Evolutionary conservation across 1,139 yeast species (phyloP).

Genomic region (Hyphopichia buzzinii): DNA sequence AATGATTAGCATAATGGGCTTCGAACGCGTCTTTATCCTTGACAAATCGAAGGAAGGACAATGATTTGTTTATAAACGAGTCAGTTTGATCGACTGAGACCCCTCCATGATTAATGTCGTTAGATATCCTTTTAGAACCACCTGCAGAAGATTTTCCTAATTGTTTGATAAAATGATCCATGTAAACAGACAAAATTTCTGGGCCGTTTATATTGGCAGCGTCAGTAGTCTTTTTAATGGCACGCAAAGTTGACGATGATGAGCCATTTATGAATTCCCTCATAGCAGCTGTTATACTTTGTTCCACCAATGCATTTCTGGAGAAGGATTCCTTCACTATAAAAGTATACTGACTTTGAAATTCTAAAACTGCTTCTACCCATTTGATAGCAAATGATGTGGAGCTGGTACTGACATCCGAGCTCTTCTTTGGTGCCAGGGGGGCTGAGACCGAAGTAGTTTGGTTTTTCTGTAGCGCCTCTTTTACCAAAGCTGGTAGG

Average conservation of each 20-base stretch:
- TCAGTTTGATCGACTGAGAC: conserved; percentile 54
- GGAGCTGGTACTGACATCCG: conserved; percentile 21
- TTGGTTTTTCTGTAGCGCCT: conserved; percentile 10
- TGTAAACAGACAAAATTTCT: conserved; percentile 70
- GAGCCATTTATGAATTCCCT: conserved; percentile 56
- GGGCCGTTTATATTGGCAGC: conserved; percentile 53
- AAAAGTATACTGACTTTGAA: conserved; percentile 51
- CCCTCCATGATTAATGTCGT: conserved; percentile 14
- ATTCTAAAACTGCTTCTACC: conserved; percentile 59
- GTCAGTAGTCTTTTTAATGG: conserved; percentile 11
- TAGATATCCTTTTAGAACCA: conserved; percentile 6
- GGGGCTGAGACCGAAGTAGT: not conserved
- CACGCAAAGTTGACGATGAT: conserved; percentile 5
- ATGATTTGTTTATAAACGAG: conserved; percentile 52
- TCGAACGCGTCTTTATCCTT: conserved; percentile 88
- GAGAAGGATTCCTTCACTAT: conserved; percentile 50
- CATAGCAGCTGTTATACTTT: conserved; percentile 60
- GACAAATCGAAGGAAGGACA: conserved; percentile 63
- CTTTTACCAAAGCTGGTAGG: conserved; percentile 28
- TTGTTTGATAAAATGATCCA: conserved; percentile 71
- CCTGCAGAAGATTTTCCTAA: conserved; percentile 38
- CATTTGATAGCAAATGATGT: conserved; percentile 64
- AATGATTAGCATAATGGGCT: conserved; percentile 79
- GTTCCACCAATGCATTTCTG: conserved; percentile 49
- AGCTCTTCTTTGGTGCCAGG: conserved; percentile 9